phyloP scores from a whole-genome alignment of 1,284 basidiomycete species.

The Vanrija humicola region DNA sequence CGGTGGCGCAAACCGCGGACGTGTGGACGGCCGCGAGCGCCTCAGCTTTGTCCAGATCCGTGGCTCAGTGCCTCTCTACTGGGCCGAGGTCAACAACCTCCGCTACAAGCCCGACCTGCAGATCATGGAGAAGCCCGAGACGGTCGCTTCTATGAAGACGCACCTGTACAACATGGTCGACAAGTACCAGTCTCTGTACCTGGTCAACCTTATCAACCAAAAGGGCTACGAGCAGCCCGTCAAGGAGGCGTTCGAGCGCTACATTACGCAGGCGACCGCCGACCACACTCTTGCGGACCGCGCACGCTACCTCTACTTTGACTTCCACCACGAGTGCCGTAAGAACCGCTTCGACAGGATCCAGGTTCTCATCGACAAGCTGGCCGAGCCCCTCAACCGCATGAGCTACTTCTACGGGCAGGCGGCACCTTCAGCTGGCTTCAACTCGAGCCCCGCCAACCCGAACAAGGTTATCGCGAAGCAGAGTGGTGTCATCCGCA shows the following conservation, averaged over 20 bases:
- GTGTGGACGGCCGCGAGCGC: slow-evolving; percentile 51
- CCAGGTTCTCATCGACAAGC: slow-evolving; percentile 69
- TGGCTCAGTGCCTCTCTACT: slow-evolving; percentile 90
- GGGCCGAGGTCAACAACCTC: slow-evolving; percentile 95
- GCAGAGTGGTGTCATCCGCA: slow-evolving; percentile 51
- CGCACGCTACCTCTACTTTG: slow-evolving; percentile 91
- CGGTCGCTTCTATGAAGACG: slow-evolving; percentile 66
- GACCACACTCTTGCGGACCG: slow-evolving; percentile 37
- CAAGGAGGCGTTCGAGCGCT: slow-evolving; percentile 90
- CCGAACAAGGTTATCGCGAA: slow-evolving; percentile 22
- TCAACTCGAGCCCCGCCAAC: slow-evolving; percentile 9
- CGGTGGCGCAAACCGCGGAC: slow-evolving; percentile 26
- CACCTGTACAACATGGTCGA: slow-evolving; percentile 75
- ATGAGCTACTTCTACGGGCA: slow-evolving; percentile 59
- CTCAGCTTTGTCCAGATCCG: slow-evolving; percentile 89
- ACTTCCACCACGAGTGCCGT: slow-evolving; percentile 96
- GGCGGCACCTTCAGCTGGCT: slow-evolving; percentile 14
- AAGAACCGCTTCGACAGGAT: slow-evolving; percentile 95
- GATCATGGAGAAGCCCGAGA: slow-evolving; percentile 86
- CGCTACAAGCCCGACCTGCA: slow-evolving; percentile 96
- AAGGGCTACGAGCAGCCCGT: slow-evolving; percentile 92
- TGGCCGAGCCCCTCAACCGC: slow-evolving; percentile 67
- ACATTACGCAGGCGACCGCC: slow-evolving; percentile 51
- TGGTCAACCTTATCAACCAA: slow-evolving; percentile 94
- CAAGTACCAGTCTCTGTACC: slow-evolving; percentile 72